Base-by-base conservation (phyloP, 768 basidiomycete species). In the Mycena metata region DNA sequence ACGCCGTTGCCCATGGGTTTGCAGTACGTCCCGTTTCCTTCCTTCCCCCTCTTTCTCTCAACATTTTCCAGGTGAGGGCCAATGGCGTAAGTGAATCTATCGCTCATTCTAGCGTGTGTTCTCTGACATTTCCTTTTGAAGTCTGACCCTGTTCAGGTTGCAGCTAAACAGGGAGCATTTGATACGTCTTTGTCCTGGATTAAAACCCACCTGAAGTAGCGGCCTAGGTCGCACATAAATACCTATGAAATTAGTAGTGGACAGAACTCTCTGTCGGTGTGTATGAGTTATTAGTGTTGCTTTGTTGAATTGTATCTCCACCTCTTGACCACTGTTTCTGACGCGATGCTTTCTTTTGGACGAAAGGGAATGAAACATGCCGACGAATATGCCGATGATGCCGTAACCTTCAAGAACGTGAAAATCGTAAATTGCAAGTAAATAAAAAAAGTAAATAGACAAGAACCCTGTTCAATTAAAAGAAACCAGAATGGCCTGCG, bases 401-500 rank as follows among this genome's bases (percentile, higher is more conserved):
- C n/a, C n/a, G n/a, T n/a, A n/a, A n/a, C n/a, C n/a, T n/a, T n/a
- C n/a, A n/a, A n/a, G n/a, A n/a, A n/a, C n/a, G n/a, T 52, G 17
- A 30, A n/a, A 52, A n/a, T 35, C 33, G 19, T 9, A 52, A 52
- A n/a, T 26, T 39, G 39, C 12, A 35, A n/a, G 36, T 23, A 42
- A 41, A 41, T 39, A 35, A 49, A 36, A n/a, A 33, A 8, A n/a
- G n/a, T 15, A 57, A 23, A 57, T 15, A 15, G 9, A 36, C 6
- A 19, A 35, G 30, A 15, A 13, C 35, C 6, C n/a, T n/a, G 55
- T 41, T 56, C 47, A 52, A 17, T 57, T 33, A 66, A 85, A 86
- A n/a, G 70, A 61, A 35, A 85, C 64, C 67, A 89, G 64, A 41
- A 88, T 71, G 0, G 76, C 86, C 69, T 89, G 85, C 0, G 87